Evolutionary conservation across 768 basidiomycete species (phyloP).

Genomic region (Hebeloma cylindrosporum): DNA sequence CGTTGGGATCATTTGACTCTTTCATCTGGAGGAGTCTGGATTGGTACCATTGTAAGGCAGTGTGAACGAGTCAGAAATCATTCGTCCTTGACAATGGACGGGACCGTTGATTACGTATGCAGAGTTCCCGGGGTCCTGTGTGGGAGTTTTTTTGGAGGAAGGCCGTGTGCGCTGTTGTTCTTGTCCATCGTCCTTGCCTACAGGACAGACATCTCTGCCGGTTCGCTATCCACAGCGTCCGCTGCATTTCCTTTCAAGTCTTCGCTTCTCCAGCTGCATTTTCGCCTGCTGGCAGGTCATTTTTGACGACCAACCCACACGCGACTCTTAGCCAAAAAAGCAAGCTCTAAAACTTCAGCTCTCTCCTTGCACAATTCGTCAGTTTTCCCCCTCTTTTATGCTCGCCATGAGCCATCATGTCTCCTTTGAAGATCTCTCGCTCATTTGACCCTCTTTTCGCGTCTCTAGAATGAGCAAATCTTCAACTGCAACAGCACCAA

Average conservation of each 20-base stretch:
- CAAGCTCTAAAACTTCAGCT: slow-evolving; percentile 41
- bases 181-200: slow-evolving; percentile 43
- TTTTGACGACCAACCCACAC: slow-evolving; percentile 80
- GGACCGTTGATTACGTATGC: slow-evolving; percentile 21
- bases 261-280: slow-evolving; percentile 54
- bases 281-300: slow-evolving; percentile 91
- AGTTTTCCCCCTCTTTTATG: slow-evolving; percentile 21
- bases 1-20: no score
- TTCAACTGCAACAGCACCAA: slow-evolving; percentile 69
- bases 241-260: slow-evolving; percentile 42
- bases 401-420: background rate
- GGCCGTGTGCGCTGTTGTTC: slow-evolving; percentile 28
- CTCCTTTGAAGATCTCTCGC: slow-evolving; percentile 8
- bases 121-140: slow-evolving; percentile 24
- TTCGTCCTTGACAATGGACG: no score
- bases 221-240: slow-evolving; percentile 48
- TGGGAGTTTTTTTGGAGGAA: slow-evolving; percentile 25
- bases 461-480: slow-evolving; percentile 96
- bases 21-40: no score
- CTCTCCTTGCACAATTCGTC: slow-evolving; percentile 44
- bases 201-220: slow-evolving; percentile 36
- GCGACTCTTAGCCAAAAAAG: slow-evolving; percentile 50
- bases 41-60: no score
- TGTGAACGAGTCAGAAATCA: no score
- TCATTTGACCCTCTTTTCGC: slow-evolving; percentile 15